Conservation (phyloP, 2,329 filamentous ascomycete genomes). For the Chaetomiaceae sp. region DNA sequence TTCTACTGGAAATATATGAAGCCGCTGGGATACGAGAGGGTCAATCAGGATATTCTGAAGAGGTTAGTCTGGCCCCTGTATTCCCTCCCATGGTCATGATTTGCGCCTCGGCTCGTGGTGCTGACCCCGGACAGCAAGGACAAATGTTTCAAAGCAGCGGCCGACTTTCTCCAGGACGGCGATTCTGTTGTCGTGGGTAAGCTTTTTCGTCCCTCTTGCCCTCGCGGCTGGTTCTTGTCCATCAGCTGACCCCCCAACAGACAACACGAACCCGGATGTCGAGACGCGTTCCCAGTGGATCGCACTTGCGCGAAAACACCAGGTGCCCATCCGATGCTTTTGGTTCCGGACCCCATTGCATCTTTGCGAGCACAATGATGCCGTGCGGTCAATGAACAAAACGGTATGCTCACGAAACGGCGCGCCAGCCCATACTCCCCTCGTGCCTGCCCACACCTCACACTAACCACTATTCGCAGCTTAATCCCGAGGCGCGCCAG, state of each 20-base stretch:
- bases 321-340: conserved; percentile 76
- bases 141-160: conserved; percentile 68
- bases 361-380: conserved; percentile 81
- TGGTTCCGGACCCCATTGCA: conserved; percentile 70
- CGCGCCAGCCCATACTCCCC: too few species aligned
- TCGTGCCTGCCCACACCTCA: too few species aligned
- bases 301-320: conserved; percentile 62
- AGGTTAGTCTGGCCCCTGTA: conserved; percentile 36
- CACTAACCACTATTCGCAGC: conserved; percentile 34
- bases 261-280: conserved; percentile 90
- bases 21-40: conserved; percentile 72
- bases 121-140: conserved; percentile 39
- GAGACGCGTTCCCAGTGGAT: conserved; percentile 77
- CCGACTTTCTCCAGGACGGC: conserved; percentile 57
- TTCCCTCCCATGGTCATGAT: too few species aligned
- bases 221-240: too few species aligned
- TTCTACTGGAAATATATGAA: conserved; percentile 78
- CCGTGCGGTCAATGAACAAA: conserved; percentile 65
- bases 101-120: too few species aligned
- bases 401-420: conserved; percentile 28
- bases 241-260: conserved; percentile 39
- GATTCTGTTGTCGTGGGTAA: conserved; percentile 72
- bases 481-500: conserved; percentile 78
- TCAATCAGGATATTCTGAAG: conserved; percentile 89
- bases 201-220: too few species aligned